Evolutionary conservation across 805 yeast species (phyloP).

Genomic region (Candida oleophila): DNA sequence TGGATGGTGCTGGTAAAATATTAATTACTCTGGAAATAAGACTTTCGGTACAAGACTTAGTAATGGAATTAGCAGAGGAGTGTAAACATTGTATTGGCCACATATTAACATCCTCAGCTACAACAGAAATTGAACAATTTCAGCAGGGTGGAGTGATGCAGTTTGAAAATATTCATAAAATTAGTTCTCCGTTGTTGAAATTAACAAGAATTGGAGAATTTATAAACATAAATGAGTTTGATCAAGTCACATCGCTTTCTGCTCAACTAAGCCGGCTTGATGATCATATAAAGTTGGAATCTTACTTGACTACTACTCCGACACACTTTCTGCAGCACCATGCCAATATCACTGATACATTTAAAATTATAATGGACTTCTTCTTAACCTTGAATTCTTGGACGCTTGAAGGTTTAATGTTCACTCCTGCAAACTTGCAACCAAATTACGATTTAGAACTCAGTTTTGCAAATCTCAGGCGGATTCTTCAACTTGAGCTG

Average conservation of each 20-base stretch:
- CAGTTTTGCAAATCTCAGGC: background rate
- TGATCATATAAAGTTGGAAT: constrained; percentile 18
- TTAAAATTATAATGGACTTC: constrained; percentile 23
- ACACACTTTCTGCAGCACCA: constrained; percentile 15
- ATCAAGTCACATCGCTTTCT: constrained; percentile 8
- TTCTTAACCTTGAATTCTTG: constrained; percentile 27
- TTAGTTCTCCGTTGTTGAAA: constrained; percentile 17
- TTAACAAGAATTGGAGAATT: constrained; percentile 24
- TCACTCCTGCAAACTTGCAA: constrained; percentile 18
- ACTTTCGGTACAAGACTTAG: constrained; percentile 21
- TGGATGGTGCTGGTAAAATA: background rate
- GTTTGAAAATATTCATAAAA: constrained; percentile 5
- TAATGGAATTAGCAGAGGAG: constrained; percentile 23
- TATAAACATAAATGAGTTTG: constrained; percentile 21
- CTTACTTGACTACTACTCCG: constrained; percentile 21
- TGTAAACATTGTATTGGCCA: constrained; percentile 11
- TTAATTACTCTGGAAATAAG: constrained; percentile 14
- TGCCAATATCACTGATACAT: constrained; percentile 12
- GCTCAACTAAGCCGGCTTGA: constrained; percentile 18
- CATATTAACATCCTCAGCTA: background rate
- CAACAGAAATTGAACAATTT: constrained; percentile 9
- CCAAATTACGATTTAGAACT: constrained; percentile 20
- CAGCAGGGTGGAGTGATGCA: constrained; percentile 7
- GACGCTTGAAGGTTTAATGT: constrained; percentile 34
- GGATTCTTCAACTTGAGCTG: background rate